phyloP scores from a whole-genome alignment of 176 grass and related monocot genomes.

The Canna indica region DNA sequence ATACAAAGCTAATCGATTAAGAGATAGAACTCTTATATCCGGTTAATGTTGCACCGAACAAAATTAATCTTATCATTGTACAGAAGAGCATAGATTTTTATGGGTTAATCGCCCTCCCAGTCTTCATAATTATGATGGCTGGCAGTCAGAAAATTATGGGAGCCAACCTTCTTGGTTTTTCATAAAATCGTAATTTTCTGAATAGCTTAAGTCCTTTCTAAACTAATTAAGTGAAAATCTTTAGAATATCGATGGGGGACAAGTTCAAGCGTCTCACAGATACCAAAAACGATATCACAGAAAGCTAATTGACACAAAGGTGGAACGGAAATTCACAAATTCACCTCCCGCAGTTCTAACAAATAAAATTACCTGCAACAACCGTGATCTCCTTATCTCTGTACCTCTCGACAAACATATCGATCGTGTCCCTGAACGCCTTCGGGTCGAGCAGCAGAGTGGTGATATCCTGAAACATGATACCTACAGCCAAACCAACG shows the following conservation, averaged over 20 bases:
- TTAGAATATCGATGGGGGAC: no score
- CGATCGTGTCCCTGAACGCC: constrained; percentile 72
- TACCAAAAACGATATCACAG: neutral
- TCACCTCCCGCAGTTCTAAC: neutral
- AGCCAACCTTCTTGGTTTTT: neutral
- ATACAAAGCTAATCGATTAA: neutral
- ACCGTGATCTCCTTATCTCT: constrained; percentile 62
- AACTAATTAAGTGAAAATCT: neutral
- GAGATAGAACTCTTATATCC: neutral
- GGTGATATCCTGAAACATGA: constrained; percentile 96
- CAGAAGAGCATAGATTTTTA: no score
- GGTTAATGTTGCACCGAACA: no score
- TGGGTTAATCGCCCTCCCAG: neutral
- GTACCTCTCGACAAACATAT: constrained; percentile 89
- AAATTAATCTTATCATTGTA: no score
- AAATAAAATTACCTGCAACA: constrained; percentile 53
- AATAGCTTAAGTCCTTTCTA: neutral
- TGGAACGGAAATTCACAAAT: neutral
- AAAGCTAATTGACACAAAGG: neutral
- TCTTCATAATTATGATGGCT: no score
- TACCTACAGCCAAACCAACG: constrained; percentile 26
- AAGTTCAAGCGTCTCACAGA: no score
- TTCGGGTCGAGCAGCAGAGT: constrained; percentile 66
- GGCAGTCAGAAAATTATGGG: no score
- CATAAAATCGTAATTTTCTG: neutral